Percentiles rank a stretch among this genome's conserved stretches.
Evolutionary conservation across 441 rosid genomes (phyloP).

Genomic region (Sinapis alba): DNA sequence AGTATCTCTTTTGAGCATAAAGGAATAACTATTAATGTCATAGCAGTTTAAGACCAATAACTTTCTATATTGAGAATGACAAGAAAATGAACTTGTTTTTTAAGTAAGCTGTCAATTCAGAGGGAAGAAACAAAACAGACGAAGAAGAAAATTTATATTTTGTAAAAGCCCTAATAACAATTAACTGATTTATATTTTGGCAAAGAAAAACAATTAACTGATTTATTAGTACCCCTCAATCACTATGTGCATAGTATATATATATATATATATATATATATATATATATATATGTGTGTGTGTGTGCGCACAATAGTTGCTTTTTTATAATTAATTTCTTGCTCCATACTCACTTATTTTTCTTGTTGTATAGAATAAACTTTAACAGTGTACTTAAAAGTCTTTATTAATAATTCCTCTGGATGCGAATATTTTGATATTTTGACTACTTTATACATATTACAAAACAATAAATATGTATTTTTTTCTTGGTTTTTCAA

Average conservation of each 20-base stretch:
- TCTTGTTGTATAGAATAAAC: not conserved
- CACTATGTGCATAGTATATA: too few relatives aligned
- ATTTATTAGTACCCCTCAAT: not conserved
- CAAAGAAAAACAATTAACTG: too few relatives aligned
- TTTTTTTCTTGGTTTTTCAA: too few relatives aligned
- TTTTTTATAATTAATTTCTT: not conserved
- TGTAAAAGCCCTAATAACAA: not conserved
- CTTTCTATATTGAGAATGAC: constrained; percentile 29
- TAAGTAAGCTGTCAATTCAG: constrained; percentile 20
- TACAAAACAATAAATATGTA: too few relatives aligned
- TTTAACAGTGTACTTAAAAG: too few relatives aligned
- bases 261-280: too few relatives aligned
- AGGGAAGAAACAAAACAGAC: not conserved
- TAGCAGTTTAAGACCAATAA: not conserved
- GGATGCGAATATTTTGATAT: too few relatives aligned
- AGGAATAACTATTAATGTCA: constrained; percentile 20
- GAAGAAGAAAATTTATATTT: not conserved
- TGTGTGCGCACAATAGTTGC: not conserved
- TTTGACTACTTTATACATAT: too few relatives aligned
- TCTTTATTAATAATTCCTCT: too few relatives aligned
- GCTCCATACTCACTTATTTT: constrained; percentile 5
- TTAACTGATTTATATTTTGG: too few relatives aligned
- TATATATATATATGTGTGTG: too few relatives aligned
- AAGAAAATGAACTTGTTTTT: not conserved
- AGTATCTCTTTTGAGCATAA: constrained; percentile 12